Conservation (phyloP, 164 flowering plant genomes). For the Piper betle region DNA sequence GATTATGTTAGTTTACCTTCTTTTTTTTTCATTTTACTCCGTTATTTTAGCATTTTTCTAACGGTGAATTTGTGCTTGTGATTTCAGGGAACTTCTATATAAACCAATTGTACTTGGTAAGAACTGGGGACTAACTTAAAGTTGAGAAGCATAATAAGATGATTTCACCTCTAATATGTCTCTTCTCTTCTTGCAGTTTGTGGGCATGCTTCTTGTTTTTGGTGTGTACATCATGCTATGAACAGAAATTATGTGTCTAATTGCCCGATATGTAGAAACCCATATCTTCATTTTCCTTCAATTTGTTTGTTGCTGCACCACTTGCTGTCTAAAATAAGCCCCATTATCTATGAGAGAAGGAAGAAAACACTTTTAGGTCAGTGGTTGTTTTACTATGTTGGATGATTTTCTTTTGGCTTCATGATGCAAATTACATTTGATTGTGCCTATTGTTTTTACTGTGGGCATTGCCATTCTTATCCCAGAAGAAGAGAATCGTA, state of each 20-base stretch:
- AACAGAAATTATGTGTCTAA: conserved; percentile 25
- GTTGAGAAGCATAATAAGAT: not conserved
- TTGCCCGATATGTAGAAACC: conserved; percentile 65
- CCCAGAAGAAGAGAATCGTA: conserved; percentile 49
- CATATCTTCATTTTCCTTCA: conserved; percentile 61
- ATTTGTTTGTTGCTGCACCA: conserved; percentile 59
- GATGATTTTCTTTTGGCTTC: not conserved
- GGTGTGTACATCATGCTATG: conserved; percentile 78
- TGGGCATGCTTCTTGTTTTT: conserved; percentile 86
- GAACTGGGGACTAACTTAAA: conserved; percentile 3
- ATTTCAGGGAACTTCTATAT: conserved; percentile 71
- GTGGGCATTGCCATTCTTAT: conserved; percentile 7
- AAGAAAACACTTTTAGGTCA: conserved; percentile 46
- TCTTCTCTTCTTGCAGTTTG: conserved; percentile 44
- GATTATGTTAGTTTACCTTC: too few species aligned
- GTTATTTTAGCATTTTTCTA: too few species aligned
- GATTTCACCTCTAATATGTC: not conserved
- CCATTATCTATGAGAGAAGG: conserved; percentile 49
- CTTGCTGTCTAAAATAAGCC: conserved; percentile 57
- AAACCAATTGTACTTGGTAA: conserved; percentile 80
- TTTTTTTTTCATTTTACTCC: too few species aligned
- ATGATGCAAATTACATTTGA: too few species aligned
- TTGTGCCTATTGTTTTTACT: not conserved
- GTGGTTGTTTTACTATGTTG: conserved; percentile 1
- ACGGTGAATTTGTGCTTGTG: not conserved